These are phyloP conservation scores for Plasmodium cynomolgi DNA, from an alignment of 169 alveolate genomes.

Conservation along the genomic window DNA sequence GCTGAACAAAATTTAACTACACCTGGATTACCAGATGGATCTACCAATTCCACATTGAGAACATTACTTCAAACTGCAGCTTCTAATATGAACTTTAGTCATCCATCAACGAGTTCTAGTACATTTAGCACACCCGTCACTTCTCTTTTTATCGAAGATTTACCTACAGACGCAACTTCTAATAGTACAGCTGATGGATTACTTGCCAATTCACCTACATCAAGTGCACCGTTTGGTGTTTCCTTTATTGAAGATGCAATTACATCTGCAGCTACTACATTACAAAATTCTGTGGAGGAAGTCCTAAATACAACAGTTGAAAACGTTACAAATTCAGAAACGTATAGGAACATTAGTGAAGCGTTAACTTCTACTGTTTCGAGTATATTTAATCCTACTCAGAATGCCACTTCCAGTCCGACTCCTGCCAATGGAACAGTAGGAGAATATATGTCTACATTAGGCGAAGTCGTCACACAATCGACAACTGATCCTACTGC, in stretches of 20 bases:
- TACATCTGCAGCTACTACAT: background rate
- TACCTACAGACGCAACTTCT: background rate
- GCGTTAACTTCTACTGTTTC: background rate
- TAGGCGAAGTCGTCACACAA: background rate
- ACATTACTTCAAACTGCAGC: background rate
- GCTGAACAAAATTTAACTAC: background rate
- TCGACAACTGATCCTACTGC: background rate
- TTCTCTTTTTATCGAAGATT: background rate
- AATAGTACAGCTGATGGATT: background rate
- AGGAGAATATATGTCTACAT: background rate
- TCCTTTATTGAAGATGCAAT: background rate
- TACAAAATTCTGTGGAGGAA: background rate
- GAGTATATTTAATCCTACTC: background rate
- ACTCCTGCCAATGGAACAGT: background rate
- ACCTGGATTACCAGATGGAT: background rate
- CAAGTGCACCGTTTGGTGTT: background rate
- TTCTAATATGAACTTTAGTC: background rate
- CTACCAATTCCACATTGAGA: background rate
- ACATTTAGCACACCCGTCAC: background rate
- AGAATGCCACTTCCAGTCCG: background rate
- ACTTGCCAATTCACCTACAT: background rate
- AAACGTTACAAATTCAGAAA: background rate
- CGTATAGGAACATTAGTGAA: background rate
- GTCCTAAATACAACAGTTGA: background rate
- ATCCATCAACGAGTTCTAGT: background rate